Evolutionary conservation across 2,329 filamentous ascomycete genomes (phyloP).

Genomic region (Aspergillus chevalieri): DNA sequence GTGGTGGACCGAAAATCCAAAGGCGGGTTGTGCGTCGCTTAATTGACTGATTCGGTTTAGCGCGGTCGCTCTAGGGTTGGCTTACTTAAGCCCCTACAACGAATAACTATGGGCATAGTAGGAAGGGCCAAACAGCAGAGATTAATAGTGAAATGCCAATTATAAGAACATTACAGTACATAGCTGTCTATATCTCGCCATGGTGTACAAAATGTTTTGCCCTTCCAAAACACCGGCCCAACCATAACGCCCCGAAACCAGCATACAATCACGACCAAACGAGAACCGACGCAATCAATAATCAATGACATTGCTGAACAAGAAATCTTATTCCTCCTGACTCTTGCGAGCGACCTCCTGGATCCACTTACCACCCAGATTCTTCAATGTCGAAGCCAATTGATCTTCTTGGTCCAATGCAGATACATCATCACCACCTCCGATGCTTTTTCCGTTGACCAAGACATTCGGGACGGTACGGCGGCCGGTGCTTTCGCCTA

Average conservation of each 20-base stretch:
- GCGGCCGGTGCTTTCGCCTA: constrained; percentile 69
- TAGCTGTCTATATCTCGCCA: background rate
- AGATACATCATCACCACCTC: constrained; percentile 80
- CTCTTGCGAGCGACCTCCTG: constrained; percentile 25
- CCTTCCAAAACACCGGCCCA: background rate
- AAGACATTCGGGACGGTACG: constrained; percentile 88
- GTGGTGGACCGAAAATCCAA: constrained; percentile 36
- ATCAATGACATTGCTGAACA: constrained; percentile 1
- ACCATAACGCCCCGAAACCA: background rate
- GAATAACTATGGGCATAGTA: background rate
- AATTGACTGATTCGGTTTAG: constrained; percentile 31
- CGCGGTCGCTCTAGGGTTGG: constrained; percentile 27
- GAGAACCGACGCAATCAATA: background rate
- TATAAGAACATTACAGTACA: no score
- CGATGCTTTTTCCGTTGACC: constrained; percentile 80
- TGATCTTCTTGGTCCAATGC: constrained; percentile 62
- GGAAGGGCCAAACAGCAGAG: background rate
- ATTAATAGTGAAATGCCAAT: no score
- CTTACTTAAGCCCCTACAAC: background rate
- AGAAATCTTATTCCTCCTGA: constrained; percentile 3
- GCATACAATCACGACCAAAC: background rate
- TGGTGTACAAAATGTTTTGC: background rate
- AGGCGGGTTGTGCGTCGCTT: constrained; percentile 41
- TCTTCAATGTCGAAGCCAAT: constrained; percentile 65
- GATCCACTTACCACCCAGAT: constrained; percentile 65